Conservation (phyloP, 2,329 filamentous ascomycete genomes). For the Xylogone sp. region DNA sequence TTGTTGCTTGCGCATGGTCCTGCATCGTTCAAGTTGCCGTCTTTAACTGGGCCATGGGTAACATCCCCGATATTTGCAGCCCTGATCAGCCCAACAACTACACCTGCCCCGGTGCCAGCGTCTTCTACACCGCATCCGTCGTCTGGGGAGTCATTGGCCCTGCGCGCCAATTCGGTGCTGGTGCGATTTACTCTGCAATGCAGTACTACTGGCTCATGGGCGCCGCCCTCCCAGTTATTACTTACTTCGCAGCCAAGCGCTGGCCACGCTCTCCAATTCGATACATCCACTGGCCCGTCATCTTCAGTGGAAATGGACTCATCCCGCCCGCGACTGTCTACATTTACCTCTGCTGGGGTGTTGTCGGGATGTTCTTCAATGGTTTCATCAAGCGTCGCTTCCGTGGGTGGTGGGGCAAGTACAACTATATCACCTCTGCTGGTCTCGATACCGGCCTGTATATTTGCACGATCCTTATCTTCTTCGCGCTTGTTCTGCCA, state of each 20-base stretch:
- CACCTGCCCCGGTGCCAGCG: slow-evolving; percentile 46
- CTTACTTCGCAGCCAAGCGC: slow-evolving; percentile 50
- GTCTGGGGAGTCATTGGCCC: slow-evolving; percentile 74
- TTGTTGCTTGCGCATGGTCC: slow-evolving; percentile 62
- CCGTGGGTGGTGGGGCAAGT: slow-evolving; percentile 72
- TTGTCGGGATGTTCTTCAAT: slow-evolving; percentile 65
- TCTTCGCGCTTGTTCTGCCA: slow-evolving; percentile 64
- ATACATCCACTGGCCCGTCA: slow-evolving; percentile 64
- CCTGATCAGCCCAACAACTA: slow-evolving; percentile 49
- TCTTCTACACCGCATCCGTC: slow-evolving; percentile 65
- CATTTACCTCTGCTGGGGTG: slow-evolving; percentile 68
- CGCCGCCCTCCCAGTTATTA: slow-evolving; percentile 55
- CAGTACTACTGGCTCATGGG: slow-evolving; percentile 72
- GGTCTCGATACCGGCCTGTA: slow-evolving; percentile 67
- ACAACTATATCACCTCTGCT: slow-evolving; percentile 73
- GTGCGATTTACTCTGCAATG: slow-evolving; percentile 58
- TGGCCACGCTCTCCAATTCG: slow-evolving; percentile 59
- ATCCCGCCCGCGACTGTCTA: slow-evolving; percentile 68
- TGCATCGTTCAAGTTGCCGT: slow-evolving; percentile 64
- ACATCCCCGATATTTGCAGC: slow-evolving; percentile 63
- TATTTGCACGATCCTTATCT: slow-evolving; percentile 64
- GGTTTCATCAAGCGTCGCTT: slow-evolving; percentile 61
- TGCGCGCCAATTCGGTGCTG: slow-evolving; percentile 61
- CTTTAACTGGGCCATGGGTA: slow-evolving; percentile 56
- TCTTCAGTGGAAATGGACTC: slow-evolving; percentile 61